These are phyloP conservation scores for Bipolaris cookei DNA, from an alignment of 2,329 filamentous ascomycete species.

Conservation along the genomic window DNA sequence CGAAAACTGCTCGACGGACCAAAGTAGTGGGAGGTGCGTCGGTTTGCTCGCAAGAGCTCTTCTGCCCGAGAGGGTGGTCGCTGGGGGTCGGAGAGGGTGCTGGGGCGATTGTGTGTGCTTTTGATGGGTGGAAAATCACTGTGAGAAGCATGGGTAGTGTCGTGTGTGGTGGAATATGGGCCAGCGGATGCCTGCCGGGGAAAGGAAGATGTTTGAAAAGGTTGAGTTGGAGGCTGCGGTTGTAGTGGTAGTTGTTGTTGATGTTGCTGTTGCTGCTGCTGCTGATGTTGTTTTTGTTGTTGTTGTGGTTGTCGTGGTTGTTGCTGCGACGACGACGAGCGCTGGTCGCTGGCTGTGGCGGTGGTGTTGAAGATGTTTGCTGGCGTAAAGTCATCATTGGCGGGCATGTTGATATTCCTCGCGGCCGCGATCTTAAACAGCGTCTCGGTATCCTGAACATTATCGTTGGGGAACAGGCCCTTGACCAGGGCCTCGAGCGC, in stretches of 20 bases:
- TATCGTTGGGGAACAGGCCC: conserved; percentile 51
- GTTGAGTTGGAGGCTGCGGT: background rate
- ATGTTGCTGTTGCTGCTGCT: conserved; percentile 2
- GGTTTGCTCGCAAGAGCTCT: conserved; percentile 26
- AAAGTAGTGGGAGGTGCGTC: conserved; percentile 36
- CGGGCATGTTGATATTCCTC: conserved; percentile 50
- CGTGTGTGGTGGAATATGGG: conserved; percentile 1
- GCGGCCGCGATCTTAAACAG: conserved; percentile 51
- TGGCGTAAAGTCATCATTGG: conserved; percentile 33
- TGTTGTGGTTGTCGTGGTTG: conserved; percentile 6
- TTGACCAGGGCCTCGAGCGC: conserved; percentile 53
- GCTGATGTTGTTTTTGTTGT: conserved; percentile 4
- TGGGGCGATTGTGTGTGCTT: conserved; percentile 12
- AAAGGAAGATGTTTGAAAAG: conserved; percentile 10
- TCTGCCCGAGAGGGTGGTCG: conserved; percentile 18
- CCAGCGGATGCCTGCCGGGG: background rate
- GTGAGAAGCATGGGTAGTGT: conserved; percentile 9
- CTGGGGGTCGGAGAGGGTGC: conserved; percentile 25
- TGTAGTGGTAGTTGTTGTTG: conserved; percentile 1
- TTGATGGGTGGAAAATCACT: conserved; percentile 16
- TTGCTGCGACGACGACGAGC: conserved; percentile 5
- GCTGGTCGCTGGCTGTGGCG: conserved; percentile 7
- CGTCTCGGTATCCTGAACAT: conserved; percentile 49
- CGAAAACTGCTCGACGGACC: conserved; percentile 37
- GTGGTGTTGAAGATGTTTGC: conserved; percentile 34